These are phyloP conservation scores for Platismatia glauca DNA, from an alignment of 495 filamentous ascomycete genomes.

Conservation along the genomic window DNA sequence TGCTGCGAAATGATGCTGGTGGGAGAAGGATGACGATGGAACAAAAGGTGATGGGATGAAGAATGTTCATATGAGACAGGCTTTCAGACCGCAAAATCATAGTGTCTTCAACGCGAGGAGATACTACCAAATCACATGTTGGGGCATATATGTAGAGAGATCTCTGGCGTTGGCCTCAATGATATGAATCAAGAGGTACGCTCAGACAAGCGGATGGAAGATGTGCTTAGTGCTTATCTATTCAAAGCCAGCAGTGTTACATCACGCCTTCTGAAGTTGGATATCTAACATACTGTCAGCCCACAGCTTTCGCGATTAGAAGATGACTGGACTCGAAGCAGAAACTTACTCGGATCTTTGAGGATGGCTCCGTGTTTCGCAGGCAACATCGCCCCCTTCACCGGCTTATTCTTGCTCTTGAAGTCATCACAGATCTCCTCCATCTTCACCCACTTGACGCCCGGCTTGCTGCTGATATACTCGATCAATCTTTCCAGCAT, in stretches of 20 bases:
- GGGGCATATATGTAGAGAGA: neutral
- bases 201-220: neutral
- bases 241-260: neutral
- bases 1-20: neutral
- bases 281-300: slow-evolving; percentile 11
- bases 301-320: neutral
- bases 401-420: slow-evolving; percentile 57
- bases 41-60: neutral
- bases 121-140: too few relatives aligned
- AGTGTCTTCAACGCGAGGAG: neutral
- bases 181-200: neutral
- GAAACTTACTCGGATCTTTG: slow-evolving; percentile 31
- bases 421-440: slow-evolving; percentile 62
- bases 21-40: neutral
- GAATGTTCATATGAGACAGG: neutral
- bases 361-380: slow-evolving; percentile 49
- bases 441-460: slow-evolving; percentile 67
- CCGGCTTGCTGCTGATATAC: slow-evolving; percentile 63
- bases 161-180: neutral
- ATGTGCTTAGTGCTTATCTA: neutral
- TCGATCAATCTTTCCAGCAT: slow-evolving; percentile 58
- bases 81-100: neutral
- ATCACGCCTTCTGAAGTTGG: slow-evolving; percentile 20
- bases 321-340: neutral
- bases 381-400: slow-evolving; percentile 59